Evolutionary conservation across 495 filamentous ascomycete genomes (phyloP), one percentile per base, ranked within the genome.

Genomic region (Acidiella bohemica): DNA sequence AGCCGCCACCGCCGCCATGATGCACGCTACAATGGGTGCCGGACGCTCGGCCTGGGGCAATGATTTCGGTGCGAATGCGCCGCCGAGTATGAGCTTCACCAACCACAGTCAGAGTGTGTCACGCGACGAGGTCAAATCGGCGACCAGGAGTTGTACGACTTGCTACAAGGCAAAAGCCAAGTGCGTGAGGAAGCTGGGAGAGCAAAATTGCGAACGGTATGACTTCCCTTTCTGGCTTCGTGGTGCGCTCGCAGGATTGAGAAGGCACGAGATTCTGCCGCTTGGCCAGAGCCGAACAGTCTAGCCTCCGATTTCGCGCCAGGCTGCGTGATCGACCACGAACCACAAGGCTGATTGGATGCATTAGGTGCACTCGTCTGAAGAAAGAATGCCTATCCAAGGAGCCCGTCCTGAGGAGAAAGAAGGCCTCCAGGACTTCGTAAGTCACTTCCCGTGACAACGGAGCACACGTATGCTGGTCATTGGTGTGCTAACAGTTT

Each of bases 121-220:
- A n/a, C n/a, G n/a, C n/a, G n/a, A n/a, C n/a, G n/a, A n/a, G n/a
- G n/a, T n/a, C n/a, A n/a, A n/a, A n/a, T n/a, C n/a, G n/a, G n/a
- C n/a, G n/a, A n/a, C n/a, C n/a, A n/a, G n/a, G n/a, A n/a, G n/a
- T n/a, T n/a, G n/a, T n/a, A n/a, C n/a, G 31, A 50, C 42, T 27
- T 51, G 48, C 32, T 32, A 38, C 13, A 51, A 47, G 22, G 48
- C 48, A 10, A 51, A 51, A 32, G 48, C 48, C 11, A 51, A 47
- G 44, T 51, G 48, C 36, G 44, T 43, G 18, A 21, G 37, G 6
- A 9, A 8, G 14, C 20, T 18, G 12, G 28, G 39, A 8, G 10
- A 43, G 21, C n/a, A 34, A 13, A 14, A 25, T 13, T 51, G 48
- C 36, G 48, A 43, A 18, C 30, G 48, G 48, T 51, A 46, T 17